Percentiles rank a stretch among this genome's conserved stretches.
Evolutionary conservation across 805 yeast species (phyloP).

Genomic region (Yamadazyma ubonensis): DNA sequence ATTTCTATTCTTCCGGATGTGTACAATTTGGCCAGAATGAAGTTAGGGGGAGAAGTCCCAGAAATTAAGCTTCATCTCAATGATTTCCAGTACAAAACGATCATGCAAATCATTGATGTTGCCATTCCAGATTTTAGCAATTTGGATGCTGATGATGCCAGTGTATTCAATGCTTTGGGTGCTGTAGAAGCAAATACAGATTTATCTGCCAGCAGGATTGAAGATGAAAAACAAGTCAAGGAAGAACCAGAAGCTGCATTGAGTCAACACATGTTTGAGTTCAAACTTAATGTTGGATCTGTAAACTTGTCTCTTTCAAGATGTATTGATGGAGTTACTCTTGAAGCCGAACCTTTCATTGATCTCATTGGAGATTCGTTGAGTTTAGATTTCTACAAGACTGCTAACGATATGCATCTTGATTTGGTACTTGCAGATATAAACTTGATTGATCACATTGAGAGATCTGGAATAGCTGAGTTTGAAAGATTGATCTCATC

Average conservation of each 20-base stretch:
- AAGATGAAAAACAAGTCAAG: constrained; percentile 8
- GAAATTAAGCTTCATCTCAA: constrained; percentile 67
- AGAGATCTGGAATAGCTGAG: constrained; percentile 57
- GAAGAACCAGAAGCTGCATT: constrained; percentile 17
- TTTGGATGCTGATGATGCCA: constrained; percentile 31
- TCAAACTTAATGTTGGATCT: constrained; percentile 64
- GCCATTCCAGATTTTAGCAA: constrained; percentile 57
- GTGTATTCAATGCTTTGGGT: constrained; percentile 37
- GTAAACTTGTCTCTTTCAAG: constrained; percentile 63
- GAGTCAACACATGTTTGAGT: constrained; percentile 66
- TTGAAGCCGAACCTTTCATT: constrained; percentile 65
- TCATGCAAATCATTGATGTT: constrained; percentile 73
- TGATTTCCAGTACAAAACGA: constrained; percentile 85
- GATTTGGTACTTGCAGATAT: constrained; percentile 64
- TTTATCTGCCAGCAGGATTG: constrained; percentile 8
- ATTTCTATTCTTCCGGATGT: constrained; percentile 85
- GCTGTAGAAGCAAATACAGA: constrained; percentile 17
- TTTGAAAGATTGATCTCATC: constrained; percentile 72
- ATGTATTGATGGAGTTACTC: constrained; percentile 60
- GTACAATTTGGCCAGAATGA: constrained; percentile 65
- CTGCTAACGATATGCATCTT: constrained; percentile 60
- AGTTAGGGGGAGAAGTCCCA: constrained; percentile 77
- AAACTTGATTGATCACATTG: constrained; percentile 73
- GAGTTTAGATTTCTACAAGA: constrained; percentile 57
- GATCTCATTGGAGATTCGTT: constrained; percentile 71